Conservation (phyloP, 2,329 filamentous ascomycete genomes). For the Mariannaea sp. region DNA sequence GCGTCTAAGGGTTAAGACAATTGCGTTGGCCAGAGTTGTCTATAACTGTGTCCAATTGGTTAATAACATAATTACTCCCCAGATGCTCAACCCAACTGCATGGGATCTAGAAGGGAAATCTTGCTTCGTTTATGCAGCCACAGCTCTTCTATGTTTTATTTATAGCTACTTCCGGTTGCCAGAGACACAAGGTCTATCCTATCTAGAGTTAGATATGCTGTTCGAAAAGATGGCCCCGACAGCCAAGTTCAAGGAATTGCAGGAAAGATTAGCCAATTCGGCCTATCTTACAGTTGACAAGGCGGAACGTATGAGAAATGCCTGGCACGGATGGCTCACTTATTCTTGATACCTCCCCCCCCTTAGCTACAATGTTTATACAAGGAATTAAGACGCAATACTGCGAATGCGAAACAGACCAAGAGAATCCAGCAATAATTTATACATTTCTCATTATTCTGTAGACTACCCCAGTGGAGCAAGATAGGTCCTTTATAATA, state of each 20-base stretch:
- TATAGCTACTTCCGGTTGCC: conserved; percentile 53
- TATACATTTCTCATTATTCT: no score
- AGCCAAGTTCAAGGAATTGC: not conserved
- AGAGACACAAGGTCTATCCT: not conserved
- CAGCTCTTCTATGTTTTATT: conserved; percentile 42
- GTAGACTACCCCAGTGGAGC: no score
- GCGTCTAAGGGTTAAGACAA: conserved; percentile 80
- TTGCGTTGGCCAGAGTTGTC: conserved; percentile 70
- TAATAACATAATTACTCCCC: conserved; percentile 15
- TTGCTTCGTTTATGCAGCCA: conserved; percentile 38
- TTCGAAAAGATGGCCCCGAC: not conserved
- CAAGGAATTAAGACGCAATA: no score
- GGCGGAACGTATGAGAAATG: not conserved
- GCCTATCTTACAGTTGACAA: not conserved
- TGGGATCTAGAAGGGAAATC: conserved; percentile 26
- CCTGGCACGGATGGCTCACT: not conserved
- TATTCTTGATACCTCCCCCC: not conserved
- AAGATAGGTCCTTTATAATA: no score
- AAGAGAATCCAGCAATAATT: no score
- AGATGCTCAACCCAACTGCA: conserved; percentile 26
- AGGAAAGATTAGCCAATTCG: not conserved
- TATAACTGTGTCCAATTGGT: conserved; percentile 17
- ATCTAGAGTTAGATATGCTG: conserved; percentile 4
- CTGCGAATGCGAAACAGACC: no score
- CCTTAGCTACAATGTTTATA: no score